Evolutionary conservation across 1,284 basidiomycete genomes (phyloP).

Genomic region (Ustilago crameri): DNA sequence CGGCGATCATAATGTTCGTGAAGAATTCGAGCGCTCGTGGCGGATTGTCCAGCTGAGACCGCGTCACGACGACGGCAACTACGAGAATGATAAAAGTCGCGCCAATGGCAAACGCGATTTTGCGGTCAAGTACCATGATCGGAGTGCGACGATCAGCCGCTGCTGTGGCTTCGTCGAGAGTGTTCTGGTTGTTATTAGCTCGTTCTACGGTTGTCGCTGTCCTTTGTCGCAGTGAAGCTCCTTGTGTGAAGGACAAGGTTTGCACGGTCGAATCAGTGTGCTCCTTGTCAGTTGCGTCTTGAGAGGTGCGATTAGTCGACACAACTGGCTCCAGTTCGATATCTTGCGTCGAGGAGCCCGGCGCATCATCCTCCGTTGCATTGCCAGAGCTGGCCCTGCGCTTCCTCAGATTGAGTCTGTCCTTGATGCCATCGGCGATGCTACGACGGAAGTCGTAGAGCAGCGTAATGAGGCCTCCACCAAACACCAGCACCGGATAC

Average conservation of each 20-base stretch:
- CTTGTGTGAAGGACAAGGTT: constrained; percentile 13
- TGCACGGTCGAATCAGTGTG: constrained; percentile 15
- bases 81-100: constrained; percentile 63
- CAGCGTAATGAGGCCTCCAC: constrained; percentile 66
- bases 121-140: constrained; percentile 45
- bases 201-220: constrained; percentile 12
- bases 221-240: constrained; percentile 15
- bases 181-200: not conserved
- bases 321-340: constrained; percentile 44
- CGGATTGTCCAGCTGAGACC: constrained; percentile 64
- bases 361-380: not conserved
- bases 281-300: constrained; percentile 21
- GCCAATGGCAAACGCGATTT: constrained; percentile 55
- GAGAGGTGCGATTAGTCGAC: constrained; percentile 1
- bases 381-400: not conserved
- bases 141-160: constrained; percentile 23
- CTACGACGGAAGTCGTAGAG: constrained; percentile 63
- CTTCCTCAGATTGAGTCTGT: not conserved
- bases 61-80: constrained; percentile 66
- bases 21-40: constrained; percentile 69
- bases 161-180: not conserved
- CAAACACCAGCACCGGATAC: constrained; percentile 69
- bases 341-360: constrained; percentile 15
- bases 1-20: constrained; percentile 71
- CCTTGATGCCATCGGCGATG: constrained; percentile 5